Conservation (phyloP, 1,284 basidiomycete genomes). For the Cutaneotrichosporon curvatum region DNA sequence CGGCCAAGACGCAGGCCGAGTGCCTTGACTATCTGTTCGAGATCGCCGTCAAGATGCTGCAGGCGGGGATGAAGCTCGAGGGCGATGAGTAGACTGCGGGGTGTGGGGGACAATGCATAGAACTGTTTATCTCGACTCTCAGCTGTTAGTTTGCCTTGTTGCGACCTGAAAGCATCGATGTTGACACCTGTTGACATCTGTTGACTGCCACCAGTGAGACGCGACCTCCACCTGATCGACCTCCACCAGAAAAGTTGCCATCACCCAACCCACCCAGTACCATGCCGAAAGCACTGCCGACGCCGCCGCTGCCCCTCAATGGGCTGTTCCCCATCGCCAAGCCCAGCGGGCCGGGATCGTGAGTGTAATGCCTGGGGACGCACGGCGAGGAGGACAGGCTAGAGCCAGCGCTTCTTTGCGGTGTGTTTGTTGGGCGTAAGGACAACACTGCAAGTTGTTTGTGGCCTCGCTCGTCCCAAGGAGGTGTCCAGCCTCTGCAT, state of each 20-base stretch:
- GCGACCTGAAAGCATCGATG: neutral
- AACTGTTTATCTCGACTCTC: no score
- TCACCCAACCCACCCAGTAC: neutral
- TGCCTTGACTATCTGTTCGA: slow-evolving; percentile 83
- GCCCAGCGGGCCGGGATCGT: slow-evolving; percentile 45
- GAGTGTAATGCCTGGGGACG: no score
- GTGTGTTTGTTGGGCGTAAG: no score
- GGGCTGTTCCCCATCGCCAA: slow-evolving; percentile 47
- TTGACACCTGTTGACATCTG: no score
- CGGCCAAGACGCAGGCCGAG: slow-evolving; percentile 81
- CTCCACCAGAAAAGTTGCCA: neutral
- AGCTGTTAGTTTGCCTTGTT: neutral
- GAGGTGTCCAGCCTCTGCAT: neutral
- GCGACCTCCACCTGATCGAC: neutral
- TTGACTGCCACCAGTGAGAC: neutral
- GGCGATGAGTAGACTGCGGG: slow-evolving; percentile 21
- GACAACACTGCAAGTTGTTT: no score
- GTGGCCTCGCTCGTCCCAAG: no score
- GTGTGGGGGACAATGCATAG: no score
- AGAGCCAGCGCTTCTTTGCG: no score
- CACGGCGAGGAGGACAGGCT: no score
- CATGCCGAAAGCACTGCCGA: slow-evolving; percentile 43
- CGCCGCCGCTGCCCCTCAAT: slow-evolving; percentile 41
- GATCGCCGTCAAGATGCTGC: slow-evolving; percentile 52
- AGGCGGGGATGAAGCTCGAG: slow-evolving; percentile 35